phyloP scores from a whole-genome alignment of 768 basidiomycete genomes.

The Boletus rex-veris region DNA sequence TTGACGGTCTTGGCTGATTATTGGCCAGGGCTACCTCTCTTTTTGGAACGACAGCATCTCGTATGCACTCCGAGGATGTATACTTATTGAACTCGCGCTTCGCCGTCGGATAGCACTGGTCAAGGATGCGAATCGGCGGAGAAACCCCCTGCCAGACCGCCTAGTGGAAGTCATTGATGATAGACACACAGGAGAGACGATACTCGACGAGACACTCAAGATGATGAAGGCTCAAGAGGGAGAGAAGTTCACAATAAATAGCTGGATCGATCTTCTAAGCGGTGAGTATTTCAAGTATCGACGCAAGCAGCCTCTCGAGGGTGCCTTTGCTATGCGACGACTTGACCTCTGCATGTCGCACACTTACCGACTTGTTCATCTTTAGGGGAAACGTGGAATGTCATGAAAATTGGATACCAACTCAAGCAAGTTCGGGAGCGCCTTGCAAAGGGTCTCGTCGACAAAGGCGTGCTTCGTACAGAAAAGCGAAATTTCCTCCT shows the following conservation, averaged over 20 bases:
- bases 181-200: slow-evolving; percentile 90
- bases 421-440: slow-evolving; percentile 98
- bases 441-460: slow-evolving; percentile 93
- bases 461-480: slow-evolving; percentile 98
- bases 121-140: slow-evolving; percentile 70
- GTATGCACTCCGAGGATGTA: slow-evolving; percentile 97
- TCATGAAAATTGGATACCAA: slow-evolving; percentile 99
- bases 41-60: slow-evolving; percentile 99
- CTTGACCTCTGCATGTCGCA: neutral
- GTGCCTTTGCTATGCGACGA: neutral
- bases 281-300: slow-evolving; percentile 44
- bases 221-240: slow-evolving; percentile 85
- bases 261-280: slow-evolving; percentile 92
- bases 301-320: neutral
- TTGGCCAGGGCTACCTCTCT: slow-evolving; percentile 78
- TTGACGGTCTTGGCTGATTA: slow-evolving; percentile 8
- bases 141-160: slow-evolving; percentile 75
- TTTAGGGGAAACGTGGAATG: slow-evolving; percentile 98
- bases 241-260: slow-evolving; percentile 63
- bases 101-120: slow-evolving; percentile 90
- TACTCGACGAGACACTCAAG: slow-evolving; percentile 91
- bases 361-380: neutral
- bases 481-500: slow-evolving; percentile 98
- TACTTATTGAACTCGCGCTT: slow-evolving; percentile 95
- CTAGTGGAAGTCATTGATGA: slow-evolving; percentile 91